phyloP scores from a whole-genome alignment of 805 yeast genomes.

The Wickerhamomyces rabaulensis region DNA sequence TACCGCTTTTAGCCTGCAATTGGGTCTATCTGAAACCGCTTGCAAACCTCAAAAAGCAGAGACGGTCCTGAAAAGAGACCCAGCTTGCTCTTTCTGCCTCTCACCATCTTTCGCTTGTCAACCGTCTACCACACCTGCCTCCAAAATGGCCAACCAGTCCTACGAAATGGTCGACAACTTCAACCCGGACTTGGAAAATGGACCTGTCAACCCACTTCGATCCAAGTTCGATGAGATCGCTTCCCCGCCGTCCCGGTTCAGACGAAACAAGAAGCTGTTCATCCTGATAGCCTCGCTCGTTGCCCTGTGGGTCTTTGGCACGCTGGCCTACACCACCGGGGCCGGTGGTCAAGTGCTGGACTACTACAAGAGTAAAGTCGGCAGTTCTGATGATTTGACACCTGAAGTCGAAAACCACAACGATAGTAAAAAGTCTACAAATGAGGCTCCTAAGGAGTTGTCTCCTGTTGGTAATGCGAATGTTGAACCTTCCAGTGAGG shows the following conservation, averaged over 20 bases:
- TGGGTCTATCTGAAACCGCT: neutral
- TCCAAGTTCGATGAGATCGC: constrained; percentile 14
- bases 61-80: neutral
- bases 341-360: constrained; percentile 14
- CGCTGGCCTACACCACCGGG: constrained; percentile 10
- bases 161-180: neutral
- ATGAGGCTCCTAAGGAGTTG: neutral
- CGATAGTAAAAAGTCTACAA: neutral
- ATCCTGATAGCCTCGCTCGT: constrained; percentile 7
- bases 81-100: neutral
- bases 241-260: neutral
- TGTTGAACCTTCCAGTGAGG: constrained; percentile 3
- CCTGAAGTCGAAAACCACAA: constrained; percentile 8
- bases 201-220: neutral
- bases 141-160: neutral
- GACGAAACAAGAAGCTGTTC: constrained; percentile 12
- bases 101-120: neutral
- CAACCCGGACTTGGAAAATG: neutral
- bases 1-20: constrained; percentile 1
- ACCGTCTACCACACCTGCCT: too few relatives aligned
- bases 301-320: constrained; percentile 14
- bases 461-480: neutral
- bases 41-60: neutral
- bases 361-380: constrained; percentile 17
- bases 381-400: constrained; percentile 1